Evolutionary conservation across 2,329 filamentous ascomycete genomes (phyloP), one percentile per base, ranked within the genome.

Genomic region (Hypomyces rosellus): DNA sequence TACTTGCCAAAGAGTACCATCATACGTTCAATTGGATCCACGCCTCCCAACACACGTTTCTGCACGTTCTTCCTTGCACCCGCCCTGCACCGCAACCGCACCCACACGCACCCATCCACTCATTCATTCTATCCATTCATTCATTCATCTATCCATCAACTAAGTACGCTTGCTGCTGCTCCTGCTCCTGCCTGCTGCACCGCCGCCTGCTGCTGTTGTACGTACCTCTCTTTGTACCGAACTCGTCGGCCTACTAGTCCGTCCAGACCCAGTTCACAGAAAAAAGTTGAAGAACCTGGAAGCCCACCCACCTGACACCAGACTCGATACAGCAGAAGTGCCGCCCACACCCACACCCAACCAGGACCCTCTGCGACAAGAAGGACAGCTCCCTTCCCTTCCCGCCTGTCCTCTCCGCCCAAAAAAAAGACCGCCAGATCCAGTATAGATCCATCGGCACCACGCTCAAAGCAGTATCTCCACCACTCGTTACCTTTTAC

Each of bases 401-500:
- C 72, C 74, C 60, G 63, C 61, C 55, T 60, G 47, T 55, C 59
- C 46, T 49, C 47, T 53, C 50, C 47, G 46, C 50, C 47, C 50
- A 49, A 46, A 42, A 42, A 46, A 49, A 40, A 43, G 22, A 18
- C 51, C 73, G 70, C 78, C 78, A 79, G 76, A 82, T 81, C 74
- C 73, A 81, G 78, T 79, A 80, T 81, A 82, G 78, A 75, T 73
- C 76, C 75, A 74, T 80, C 77, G 75, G 77, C 77, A 80, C 76
- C 74, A 80, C 76, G 73, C 78, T 79, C 78, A 79, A 81, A 81
- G 71, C 71, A 81, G 78, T 70, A 78, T 78, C 76, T 80, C 77
- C 77, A 80, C 78, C 72, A 72, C 68, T 71, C 72, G 74, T 78
- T 72, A 65, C 70, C 71, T 70, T 75, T 78, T 75, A 74, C 61